phyloP scores from a whole-genome alignment of 164 flowering plant genomes.

The Magnolia changhungtana region DNA sequence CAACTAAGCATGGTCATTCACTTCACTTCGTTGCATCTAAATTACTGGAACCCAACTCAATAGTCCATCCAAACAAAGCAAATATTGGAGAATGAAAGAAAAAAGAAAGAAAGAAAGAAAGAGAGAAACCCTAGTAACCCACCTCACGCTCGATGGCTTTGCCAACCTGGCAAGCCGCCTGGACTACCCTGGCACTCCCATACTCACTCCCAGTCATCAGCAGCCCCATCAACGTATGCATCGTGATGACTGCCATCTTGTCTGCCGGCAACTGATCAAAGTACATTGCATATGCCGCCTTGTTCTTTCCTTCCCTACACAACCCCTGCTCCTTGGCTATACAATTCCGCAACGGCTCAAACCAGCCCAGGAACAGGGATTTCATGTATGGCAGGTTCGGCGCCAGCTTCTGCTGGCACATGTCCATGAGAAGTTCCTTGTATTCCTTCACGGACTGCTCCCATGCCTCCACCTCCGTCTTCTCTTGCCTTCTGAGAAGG shows the following conservation, averaged over 20 bases:
- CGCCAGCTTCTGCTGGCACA: conserved; percentile 87
- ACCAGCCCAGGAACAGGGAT: conserved; percentile 94
- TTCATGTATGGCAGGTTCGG: conserved; percentile 96
- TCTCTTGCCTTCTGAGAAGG: conserved; percentile 68
- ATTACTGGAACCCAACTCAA: no score
- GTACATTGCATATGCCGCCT: conserved; percentile 43
- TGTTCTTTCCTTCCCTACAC: conserved; percentile 43
- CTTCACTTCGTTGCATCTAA: no score
- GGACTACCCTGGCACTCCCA: conserved; percentile 71
- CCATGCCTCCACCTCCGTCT: conserved; percentile 94
- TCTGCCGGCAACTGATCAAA: conserved; percentile 77
- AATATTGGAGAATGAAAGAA: no score
- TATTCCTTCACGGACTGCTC: conserved; percentile 79
- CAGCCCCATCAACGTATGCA: conserved; percentile 88
- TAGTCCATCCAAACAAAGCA: no score
- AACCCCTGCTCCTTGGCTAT: conserved; percentile 65
- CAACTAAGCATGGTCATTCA: no score
- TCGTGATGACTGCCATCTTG: conserved; percentile 90
- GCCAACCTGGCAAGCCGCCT: conserved; percentile 72
- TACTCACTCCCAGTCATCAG: conserved; percentile 70
- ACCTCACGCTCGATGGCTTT: conserved; percentile 98
- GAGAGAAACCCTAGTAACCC: conserved; percentile 3
- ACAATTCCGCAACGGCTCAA: conserved; percentile 69
- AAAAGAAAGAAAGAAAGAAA: no score
- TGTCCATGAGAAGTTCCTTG: conserved; percentile 69